Evolutionary conservation across 208 protist species (phyloP), one percentile per base, ranked within the genome.

Genomic region (Trypanosoma cruzi): DNA sequence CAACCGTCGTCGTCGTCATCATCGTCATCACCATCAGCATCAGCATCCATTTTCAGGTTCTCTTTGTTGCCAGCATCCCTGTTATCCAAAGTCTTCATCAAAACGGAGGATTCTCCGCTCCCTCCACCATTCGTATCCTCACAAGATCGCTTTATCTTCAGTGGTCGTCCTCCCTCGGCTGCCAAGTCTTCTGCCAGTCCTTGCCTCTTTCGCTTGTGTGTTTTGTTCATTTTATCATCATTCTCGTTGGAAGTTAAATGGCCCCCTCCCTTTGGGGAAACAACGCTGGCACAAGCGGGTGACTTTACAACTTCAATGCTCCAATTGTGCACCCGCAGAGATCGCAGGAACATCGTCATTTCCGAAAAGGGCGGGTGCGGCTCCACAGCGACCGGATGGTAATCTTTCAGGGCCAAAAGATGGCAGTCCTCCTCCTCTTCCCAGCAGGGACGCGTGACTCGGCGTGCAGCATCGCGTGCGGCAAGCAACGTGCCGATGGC

Each of bases 241-340:
- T 75, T n/a, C 20, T 40, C 8, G 48, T 18, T n/a, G 18, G 18
- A 5, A 44, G 73, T 44, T 44, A 20, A 14, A 1, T 73, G 26
- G 62, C 64, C 44, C 79, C 52, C 4, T n/a, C n/a, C n/a, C n/a
- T n/a, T 13, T 7, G 13, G 8, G 40, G 40, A 4, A 14, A n/a
- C 40, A 16, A 14, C 1, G 40, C n/a, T n/a, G n/a, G n/a, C n/a
- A n/a, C n/a, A n/a, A n/a, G 79, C 59, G 1, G 56, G 36, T 20
- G 67, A 44, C 16, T 87, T 70, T 14, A 64, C 58, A 20, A 64
- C 52, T 28, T 77, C 75, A 57, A 92, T 71, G 31, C 62, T 68
- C 87, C 90, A 95, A 72, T 95, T 95, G 52, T 95, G 86, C 40
- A 95, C 84, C 6, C 86, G 84, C 49, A 95, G 65, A 29, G 81